Evolutionary conservation across 108 stramenopile genomes (phyloP).

Genomic region (Skeletonema menzelii): DNA sequence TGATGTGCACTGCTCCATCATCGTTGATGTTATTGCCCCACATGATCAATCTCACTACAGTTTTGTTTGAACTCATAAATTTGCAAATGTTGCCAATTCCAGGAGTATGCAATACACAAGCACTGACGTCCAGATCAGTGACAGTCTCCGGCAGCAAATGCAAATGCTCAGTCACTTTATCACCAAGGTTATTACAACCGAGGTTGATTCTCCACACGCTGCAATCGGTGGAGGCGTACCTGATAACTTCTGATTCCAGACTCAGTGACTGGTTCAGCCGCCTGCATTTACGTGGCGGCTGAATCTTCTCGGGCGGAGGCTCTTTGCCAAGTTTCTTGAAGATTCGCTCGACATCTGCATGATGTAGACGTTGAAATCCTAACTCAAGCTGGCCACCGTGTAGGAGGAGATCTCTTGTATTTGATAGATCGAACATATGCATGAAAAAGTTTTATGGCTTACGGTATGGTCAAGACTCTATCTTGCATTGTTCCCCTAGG

Average conservation of each 20-base stretch:
- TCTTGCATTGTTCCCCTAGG: too few species aligned
- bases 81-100: constrained; percentile 1
- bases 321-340: neutral
- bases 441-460: too few species aligned
- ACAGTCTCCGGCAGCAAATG: neutral
- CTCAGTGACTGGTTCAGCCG: neutral
- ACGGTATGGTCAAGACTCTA: too few species aligned
- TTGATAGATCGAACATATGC: too few species aligned
- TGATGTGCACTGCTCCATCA: constrained; percentile 1
- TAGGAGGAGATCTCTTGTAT: too few species aligned
- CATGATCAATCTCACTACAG: constrained; percentile 3
- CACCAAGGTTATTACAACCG: neutral
- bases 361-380: neutral
- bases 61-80: neutral
- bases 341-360: neutral
- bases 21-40: constrained; percentile 6
- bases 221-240: too few species aligned
- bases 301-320: neutral
- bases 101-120: neutral
- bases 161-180: neutral
- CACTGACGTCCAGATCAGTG: neutral
- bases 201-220: too few species aligned
- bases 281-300: neutral
- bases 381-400: neutral
- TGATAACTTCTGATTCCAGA: neutral